Evolutionary conservation across 192 early-diverging fungal genomes (phyloP).

Genomic region (Allomyces javanicus): DNA sequence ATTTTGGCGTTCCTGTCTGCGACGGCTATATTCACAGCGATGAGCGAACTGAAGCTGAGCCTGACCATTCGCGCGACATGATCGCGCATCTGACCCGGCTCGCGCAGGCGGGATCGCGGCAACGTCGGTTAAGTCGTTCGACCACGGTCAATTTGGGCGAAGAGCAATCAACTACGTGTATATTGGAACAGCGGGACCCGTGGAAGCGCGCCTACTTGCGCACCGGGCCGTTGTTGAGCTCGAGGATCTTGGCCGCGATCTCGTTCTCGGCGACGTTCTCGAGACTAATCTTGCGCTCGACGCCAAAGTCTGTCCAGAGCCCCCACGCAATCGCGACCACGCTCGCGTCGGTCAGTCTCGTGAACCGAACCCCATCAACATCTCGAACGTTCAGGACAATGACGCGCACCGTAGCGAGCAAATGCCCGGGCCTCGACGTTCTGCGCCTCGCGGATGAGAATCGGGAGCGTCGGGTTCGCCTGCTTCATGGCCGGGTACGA

Average conservation of each 20-base stretch:
- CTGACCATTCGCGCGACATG: neutral
- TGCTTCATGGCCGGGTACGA: slow-evolving; percentile 63
- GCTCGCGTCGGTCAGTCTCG: neutral
- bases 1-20: too few species aligned
- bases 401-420: slow-evolving; percentile 65
- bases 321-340: neutral
- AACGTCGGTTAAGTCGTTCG: slow-evolving; percentile 5
- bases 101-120: neutral
- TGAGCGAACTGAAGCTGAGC: too few species aligned
- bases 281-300: slow-evolving; percentile 56
- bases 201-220: neutral
- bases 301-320: slow-evolving; percentile 43
- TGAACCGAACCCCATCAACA: neutral
- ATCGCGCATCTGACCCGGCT: neutral
- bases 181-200: neutral
- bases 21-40: too few species aligned
- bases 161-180: too few species aligned
- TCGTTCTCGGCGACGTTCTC: slow-evolving; percentile 50
- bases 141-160: neutral
- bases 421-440: slow-evolving; percentile 69
- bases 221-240: slow-evolving; percentile 30
- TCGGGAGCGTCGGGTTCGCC: slow-evolving; percentile 70
- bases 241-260: slow-evolving; percentile 47
- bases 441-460: slow-evolving; percentile 72
- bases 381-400: too few species aligned